These are phyloP conservation scores for Ophiostoma sp. DNA, from an alignment of 2,329 filamentous ascomycete species.

Conservation along the genomic window DNA sequence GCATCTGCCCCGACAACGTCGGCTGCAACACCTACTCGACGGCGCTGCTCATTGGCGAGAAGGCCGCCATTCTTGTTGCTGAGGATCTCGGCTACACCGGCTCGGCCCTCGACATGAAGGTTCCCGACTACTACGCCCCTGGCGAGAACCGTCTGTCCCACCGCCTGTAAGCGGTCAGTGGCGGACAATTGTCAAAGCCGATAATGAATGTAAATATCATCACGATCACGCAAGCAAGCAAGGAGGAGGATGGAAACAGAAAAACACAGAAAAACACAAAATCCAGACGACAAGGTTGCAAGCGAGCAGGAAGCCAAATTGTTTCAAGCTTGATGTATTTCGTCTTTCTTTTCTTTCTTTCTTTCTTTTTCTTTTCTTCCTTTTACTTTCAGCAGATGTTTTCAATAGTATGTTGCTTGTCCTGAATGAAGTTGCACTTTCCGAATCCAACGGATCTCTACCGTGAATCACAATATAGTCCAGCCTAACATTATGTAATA, in stretches of 20 bases:
- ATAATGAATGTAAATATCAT: background rate
- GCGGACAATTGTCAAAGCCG: background rate
- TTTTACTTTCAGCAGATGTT: constrained; percentile 1
- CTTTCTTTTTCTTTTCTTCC: background rate
- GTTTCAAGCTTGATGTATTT: constrained; percentile 1
- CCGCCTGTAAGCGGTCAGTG: constrained; percentile 36
- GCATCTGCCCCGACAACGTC: constrained; percentile 74
- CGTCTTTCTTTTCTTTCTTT: background rate
- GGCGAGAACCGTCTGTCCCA: constrained; percentile 41
- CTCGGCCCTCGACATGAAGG: constrained; percentile 69
- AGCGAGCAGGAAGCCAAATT: background rate
- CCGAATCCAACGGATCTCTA: background rate
- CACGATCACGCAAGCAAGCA: background rate
- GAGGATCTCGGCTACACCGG: constrained; percentile 73
- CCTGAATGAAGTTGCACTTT: background rate
- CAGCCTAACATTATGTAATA: background rate
- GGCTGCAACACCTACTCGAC: constrained; percentile 66
- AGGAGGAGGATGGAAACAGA: background rate
- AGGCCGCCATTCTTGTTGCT: constrained; percentile 62
- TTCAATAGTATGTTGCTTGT: constrained; percentile 4
- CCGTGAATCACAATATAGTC: background rate
- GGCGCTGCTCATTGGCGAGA: constrained; percentile 70
- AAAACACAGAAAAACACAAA: background rate
- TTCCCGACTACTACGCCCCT: constrained; percentile 57
- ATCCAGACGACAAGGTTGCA: background rate